Evolutionary conservation across 1,139 yeast genomes (phyloP), one percentile per base, ranked within the genome.

Genomic region (Starmera stellimalicola): DNA sequence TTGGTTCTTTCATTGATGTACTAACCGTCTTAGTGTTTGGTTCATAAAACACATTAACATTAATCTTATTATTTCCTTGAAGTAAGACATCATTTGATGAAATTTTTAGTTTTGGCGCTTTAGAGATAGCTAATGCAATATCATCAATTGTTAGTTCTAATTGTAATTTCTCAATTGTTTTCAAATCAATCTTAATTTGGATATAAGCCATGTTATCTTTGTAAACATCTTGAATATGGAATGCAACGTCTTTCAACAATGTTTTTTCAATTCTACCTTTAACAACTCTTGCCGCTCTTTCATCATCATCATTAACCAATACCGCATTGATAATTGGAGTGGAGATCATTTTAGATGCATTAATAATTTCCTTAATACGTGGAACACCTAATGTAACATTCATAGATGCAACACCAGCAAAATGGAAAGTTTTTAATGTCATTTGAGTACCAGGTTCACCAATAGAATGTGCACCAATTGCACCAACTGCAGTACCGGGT

Each of bases 391-490:
- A 72, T 0, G 98, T 91, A 46, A 91, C 95, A 65, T 91, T 91
- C 98, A 91, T 91, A 32, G 95, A 83, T 22, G 98, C 98, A 39
- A 91, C 98, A 68, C 98, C 98, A 50, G 98, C 98, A 69, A 91
- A 91, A 67, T 91, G 98, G 84, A 91, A 91, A 52, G 98, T 91
- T 62, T 91, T 91, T 61, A 91, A 70, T 8, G 98, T 91, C 98
- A 91, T 91, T 61, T 91, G 98, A 1, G 98, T 91, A 60, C 98
- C 98, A 9, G 98, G 98, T 54, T 91, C 98, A 63, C 98, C 98
- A 64, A 91, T 91, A 24, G 95, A 84, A 54, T 91, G 98, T 0
- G 98, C 98, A 43, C 98, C 98, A 62, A 91, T 88, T 12, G 98
- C 98, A 44, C 98, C 98, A 33, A 91, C 98, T 3, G 99, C 98